These are phyloP conservation scores for Sutorius australiensis DNA, from an alignment of 768 basidiomycete species.

Conservation along the genomic window DNA sequence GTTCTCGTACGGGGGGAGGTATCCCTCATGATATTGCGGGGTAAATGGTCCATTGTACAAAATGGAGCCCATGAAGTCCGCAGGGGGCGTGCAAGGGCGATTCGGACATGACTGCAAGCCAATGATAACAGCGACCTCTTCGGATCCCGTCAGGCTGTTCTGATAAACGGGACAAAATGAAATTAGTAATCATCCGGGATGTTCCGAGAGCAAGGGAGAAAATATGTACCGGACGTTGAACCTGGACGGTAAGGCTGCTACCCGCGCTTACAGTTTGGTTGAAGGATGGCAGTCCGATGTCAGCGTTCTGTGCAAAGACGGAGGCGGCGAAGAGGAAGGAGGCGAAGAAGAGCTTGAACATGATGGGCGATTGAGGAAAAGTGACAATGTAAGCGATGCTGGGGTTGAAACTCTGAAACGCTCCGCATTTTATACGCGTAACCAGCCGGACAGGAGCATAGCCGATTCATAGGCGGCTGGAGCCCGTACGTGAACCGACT, in stretches of 20 bases:
- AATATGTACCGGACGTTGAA: conserved; percentile 45
- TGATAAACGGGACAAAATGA: conserved; percentile 7
- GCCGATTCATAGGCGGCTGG: background rate
- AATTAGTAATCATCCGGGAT: background rate
- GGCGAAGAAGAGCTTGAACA: conserved; percentile 14
- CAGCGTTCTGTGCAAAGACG: conserved; percentile 40
- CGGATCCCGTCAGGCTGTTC: conserved; percentile 37
- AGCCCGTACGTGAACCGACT: background rate
- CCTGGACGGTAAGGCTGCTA: conserved; percentile 38
- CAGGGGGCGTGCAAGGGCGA: conserved; percentile 24
- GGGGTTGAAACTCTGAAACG: background rate
- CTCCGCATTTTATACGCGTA: conserved; percentile 6
- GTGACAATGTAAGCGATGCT: background rate
- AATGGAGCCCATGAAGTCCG: conserved; percentile 37
- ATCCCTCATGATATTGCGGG: conserved; percentile 32
- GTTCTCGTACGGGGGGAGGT: conserved; percentile 41
- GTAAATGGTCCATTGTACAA: conserved; percentile 45
- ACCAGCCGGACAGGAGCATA: background rate
- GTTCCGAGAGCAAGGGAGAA: background rate
- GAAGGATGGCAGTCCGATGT: conserved; percentile 37
- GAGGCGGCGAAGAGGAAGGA: conserved; percentile 30
- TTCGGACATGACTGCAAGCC: conserved; percentile 39
- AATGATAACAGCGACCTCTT: conserved; percentile 46
- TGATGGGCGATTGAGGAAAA: background rate
- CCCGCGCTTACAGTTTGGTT: conserved; percentile 35